Evolutionary conservation across 2,329 filamentous ascomycete species (phyloP).

Genomic region (Lecanicillium sp.): DNA sequence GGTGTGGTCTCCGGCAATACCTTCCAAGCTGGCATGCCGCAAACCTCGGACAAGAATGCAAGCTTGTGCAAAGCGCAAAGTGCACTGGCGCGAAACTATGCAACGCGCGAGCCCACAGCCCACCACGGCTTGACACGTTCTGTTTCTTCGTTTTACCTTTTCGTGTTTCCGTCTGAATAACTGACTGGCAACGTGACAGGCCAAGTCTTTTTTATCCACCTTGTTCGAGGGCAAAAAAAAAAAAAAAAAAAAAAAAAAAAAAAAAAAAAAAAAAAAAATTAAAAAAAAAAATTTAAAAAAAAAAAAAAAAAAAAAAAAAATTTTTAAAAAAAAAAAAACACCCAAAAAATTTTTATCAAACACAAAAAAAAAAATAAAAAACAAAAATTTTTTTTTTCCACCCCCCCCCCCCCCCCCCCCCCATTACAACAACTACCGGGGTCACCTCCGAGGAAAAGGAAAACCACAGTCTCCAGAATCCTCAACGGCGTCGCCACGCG

Average conservation of each 20-base stretch:
- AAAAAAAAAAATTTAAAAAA: not conserved
- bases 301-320: not conserved
- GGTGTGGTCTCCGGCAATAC: not conserved
- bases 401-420: no score
- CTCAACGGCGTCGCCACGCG: conserved; percentile 7
- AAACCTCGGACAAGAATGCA: conserved; percentile 10
- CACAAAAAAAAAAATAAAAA: not conserved
- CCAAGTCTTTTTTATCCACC: not conserved
- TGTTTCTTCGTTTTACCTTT: not conserved
- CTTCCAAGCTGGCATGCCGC: conserved; percentile 8
- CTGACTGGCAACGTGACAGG: not conserved
- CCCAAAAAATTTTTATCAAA: not conserved
- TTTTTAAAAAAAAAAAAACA: not conserved
- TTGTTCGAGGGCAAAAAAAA: conserved; percentile 3
- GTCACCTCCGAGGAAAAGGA: not conserved
- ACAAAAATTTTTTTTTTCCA: no score
- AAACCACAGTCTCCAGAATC: not conserved
- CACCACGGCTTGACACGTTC: conserved; percentile 2
- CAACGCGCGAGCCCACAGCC: conserved; percentile 4
- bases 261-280: not conserved
- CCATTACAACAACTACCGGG: not conserved
- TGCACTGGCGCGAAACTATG: conserved; percentile 6
- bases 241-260: not conserved
- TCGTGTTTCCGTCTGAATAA: not conserved
- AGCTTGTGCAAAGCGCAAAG: not conserved